Evolutionary conservation across 768 basidiomycete genomes (phyloP).

Genomic region (Porphyrellus cyaneotinctus): DNA sequence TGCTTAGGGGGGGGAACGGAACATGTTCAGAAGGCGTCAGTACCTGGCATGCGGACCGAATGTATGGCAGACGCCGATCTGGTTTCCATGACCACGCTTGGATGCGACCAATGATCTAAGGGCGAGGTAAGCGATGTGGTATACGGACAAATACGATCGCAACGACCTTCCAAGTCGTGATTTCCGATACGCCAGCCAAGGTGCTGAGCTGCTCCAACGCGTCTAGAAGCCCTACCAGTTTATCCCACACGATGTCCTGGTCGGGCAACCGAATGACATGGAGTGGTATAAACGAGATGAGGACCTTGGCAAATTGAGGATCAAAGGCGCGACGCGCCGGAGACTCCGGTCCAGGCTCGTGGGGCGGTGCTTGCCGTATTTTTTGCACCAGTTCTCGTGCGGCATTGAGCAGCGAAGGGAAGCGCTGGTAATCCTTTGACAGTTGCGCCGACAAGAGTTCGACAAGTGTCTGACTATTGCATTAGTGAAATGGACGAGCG

Average conservation of each 20-base stretch:
- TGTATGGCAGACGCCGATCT: slow-evolving; percentile 46
- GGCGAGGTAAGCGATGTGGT: neutral
- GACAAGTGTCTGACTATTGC: slow-evolving; percentile 18
- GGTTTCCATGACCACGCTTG: slow-evolving; percentile 44
- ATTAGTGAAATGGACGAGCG: slow-evolving; percentile 2
- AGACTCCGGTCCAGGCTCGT: slow-evolving; percentile 41
- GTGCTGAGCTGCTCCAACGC: slow-evolving; percentile 51
- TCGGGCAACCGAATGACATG: slow-evolving; percentile 53
- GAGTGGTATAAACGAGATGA: slow-evolving; percentile 66
- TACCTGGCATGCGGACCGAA: slow-evolving; percentile 65
- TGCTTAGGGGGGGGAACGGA: neutral
- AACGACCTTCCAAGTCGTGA: slow-evolving; percentile 63
- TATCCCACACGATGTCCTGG: slow-evolving; percentile 48
- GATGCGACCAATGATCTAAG: slow-evolving; percentile 48
- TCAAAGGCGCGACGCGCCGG: slow-evolving; percentile 57
- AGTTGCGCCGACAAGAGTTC: slow-evolving; percentile 26
- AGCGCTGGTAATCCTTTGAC: slow-evolving; percentile 24
- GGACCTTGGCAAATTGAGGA: slow-evolving; percentile 58
- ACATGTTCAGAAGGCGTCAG: slow-evolving; percentile 7
- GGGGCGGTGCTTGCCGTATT: slow-evolving; percentile 27
- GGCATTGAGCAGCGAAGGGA: slow-evolving; percentile 14
- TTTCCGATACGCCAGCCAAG: slow-evolving; percentile 40
- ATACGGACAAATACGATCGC: neutral
- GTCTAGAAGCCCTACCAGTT: slow-evolving; percentile 46
- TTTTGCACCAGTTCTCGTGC: slow-evolving; percentile 17